A percentile compares a stretch with the other conserved stretches of the same genome.
Conservation (phyloP, 2,329 filamentous ascomycete species). For the Eutypella sp. region DNA sequence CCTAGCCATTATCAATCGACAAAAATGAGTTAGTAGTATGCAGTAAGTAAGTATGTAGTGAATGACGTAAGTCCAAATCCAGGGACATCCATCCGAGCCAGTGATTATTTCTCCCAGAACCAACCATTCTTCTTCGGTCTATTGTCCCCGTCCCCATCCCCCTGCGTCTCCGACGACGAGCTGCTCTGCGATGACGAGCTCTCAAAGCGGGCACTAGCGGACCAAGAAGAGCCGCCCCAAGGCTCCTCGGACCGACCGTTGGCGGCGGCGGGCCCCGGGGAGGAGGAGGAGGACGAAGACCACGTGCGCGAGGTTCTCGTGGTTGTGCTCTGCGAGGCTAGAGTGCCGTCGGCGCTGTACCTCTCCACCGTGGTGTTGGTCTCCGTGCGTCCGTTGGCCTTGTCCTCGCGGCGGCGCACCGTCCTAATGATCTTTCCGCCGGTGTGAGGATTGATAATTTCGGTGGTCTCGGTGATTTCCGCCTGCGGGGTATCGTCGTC, state of each 20-base stretch:
- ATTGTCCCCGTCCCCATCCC: neutral
- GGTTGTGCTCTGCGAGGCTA: conserved; percentile 9
- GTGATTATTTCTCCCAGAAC: conserved; percentile 15
- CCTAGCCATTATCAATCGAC: no score
- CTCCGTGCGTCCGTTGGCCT: conserved; percentile 6
- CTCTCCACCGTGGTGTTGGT: conserved; percentile 10
- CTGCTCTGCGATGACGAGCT: no score
- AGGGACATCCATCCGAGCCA: neutral
- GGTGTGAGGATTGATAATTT: conserved; percentile 14
- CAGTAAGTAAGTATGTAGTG: no score
- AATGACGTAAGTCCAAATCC: neutral
- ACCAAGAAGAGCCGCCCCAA: no score
- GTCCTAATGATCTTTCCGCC: conserved; percentile 19
- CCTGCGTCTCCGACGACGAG: neutral
- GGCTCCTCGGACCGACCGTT: no score
- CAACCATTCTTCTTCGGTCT: conserved; percentile 9
- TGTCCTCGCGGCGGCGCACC: conserved; percentile 5
- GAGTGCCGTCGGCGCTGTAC: conserved; percentile 17
- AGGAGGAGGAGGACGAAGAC: conserved; percentile 4
- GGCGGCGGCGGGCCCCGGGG: no score
- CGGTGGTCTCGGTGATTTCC: conserved; percentile 6
- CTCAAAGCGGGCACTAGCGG: no score
- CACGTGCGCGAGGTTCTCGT: conserved; percentile 11
- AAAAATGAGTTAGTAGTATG: no score
- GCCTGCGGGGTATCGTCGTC: neutral